Base-by-base conservation (phyloP, 2,329 filamentous ascomycete species). In the Hypoxylon sp. region DNA sequence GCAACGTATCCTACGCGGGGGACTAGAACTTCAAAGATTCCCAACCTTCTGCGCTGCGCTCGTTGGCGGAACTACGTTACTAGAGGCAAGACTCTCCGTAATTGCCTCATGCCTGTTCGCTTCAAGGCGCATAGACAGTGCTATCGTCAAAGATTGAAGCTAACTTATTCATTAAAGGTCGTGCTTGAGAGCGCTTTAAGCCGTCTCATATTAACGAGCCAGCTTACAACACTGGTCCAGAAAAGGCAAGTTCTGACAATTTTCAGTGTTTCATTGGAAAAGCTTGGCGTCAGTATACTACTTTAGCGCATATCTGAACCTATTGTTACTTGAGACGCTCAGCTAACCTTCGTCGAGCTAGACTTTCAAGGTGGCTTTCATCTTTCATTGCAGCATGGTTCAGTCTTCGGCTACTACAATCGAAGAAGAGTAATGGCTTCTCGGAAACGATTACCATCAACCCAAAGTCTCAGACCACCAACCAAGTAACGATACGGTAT, bases 31-130 rank as follows among this genome's bases (percentile, higher is more conserved):
- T 60, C 84, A 85, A 65, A 82, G 87, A 7, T 90, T 90, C 73
- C 87, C 89, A 46, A 82, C 87, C 3, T 90, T 90, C 74, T 90
- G 88, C 75, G 88, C 87, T 6, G 80, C 83, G 5, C 78, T 90
- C 9, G 84, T 87, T 41, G 89, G 88, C 34, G 87, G 88, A 41
- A 86, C 84, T 68, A 88, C 87, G 23, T 75, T 90, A n/a, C 75
- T 90, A n/a, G 83, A 89, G 82, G 87, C 86, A 79, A 72, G 82
- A 70, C 41, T 41, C 34, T 21, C 25, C 3, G 36, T 43, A 28
- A 49, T 19, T 38, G 19, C 48, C 38, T 57, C 25, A 41, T 55
- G 21, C 13, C 49, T 69, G 43, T 56, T 34, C 38, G 5, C 25
- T 49, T 50, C n/a, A 10, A 23, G n/a, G 36, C n/a, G 14, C 19